Conservation (phyloP, 2,329 filamentous ascomycete genomes). For the Paracoccidioides brasiliensis region DNA sequence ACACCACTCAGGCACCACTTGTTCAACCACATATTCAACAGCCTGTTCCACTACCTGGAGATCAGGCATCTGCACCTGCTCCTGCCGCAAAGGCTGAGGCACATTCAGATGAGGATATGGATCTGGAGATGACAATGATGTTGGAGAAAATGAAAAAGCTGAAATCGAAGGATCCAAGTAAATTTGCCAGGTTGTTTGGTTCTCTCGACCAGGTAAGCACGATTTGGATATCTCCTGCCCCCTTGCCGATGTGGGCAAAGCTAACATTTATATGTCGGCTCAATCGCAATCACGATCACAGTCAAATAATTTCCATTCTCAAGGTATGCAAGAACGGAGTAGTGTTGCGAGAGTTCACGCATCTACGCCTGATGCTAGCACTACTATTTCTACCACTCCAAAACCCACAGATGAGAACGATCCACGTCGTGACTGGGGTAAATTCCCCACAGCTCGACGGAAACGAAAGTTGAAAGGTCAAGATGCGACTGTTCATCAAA, state of each 20-base stretch:
- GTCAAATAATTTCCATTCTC: not conserved
- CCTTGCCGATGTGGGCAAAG: not conserved
- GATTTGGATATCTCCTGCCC: not conserved
- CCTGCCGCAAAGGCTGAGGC: not conserved
- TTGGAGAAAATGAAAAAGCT: conserved; percentile 47
- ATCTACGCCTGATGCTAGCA: not conserved
- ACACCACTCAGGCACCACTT: not conserved
- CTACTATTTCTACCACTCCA: not conserved
- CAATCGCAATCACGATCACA: not conserved
- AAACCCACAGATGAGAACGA: not conserved
- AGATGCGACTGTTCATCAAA: not conserved
- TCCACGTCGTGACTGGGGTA: conserved; percentile 6
- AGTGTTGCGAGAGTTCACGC: not conserved
- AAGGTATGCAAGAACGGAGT: not conserved
- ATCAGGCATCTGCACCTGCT: no score
- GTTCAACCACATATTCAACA: no score
- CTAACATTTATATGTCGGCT: not conserved
- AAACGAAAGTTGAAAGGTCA: conserved; percentile 1
- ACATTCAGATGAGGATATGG: conserved; percentile 13
- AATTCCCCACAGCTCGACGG: conserved; percentile 9
- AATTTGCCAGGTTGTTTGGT: conserved; percentile 45
- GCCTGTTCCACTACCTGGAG: not conserved
- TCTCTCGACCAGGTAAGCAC: conserved; percentile 26
- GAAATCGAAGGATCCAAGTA: conserved; percentile 40
- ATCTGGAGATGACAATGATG: conserved; percentile 41